Percentiles rank a stretch among this genome's conserved stretches.
phyloP scores from a whole-genome alignment of 352 stramenopile genomes.

The Phytophthora palmivora region DNA sequence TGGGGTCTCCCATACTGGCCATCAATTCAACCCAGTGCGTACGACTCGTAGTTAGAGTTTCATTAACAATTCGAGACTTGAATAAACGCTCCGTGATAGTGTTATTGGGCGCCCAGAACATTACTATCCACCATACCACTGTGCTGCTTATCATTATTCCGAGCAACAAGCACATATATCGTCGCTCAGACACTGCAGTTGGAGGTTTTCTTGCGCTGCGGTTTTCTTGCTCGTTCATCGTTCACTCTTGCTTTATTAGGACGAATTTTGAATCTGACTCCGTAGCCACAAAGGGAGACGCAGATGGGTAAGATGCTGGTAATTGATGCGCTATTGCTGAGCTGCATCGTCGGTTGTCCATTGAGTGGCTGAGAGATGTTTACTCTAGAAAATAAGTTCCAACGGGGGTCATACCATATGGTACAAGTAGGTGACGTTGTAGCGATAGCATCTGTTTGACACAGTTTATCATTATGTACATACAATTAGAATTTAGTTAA shows the following conservation, averaged over 20 bases:
- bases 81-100: neutral
- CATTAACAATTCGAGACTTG: neutral
- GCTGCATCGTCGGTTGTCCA: too few relatives aligned
- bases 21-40: neutral
- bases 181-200: conserved; percentile 8
- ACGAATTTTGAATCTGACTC: conserved; percentile 6
- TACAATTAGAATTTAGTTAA: too few relatives aligned
- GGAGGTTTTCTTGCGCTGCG: neutral
- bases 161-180: conserved; percentile 1
- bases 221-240: neutral
- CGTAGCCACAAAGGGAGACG: too few relatives aligned
- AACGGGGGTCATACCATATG: too few relatives aligned
- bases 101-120: conserved; percentile 1
- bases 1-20: neutral
- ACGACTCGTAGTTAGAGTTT: too few relatives aligned
- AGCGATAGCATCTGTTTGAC: too few relatives aligned
- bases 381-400: too few relatives aligned
- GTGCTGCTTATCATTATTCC: conserved; percentile 1
- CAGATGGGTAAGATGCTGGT: too few relatives aligned
- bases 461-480: too few relatives aligned
- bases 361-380: too few relatives aligned
- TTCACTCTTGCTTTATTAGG: neutral
- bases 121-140: conserved; percentile 5
- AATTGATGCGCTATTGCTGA: too few relatives aligned
- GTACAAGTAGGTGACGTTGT: too few relatives aligned